Conservation (phyloP, 169 alveolate species). For the Pseudocohnilembus persalinus region DNA sequence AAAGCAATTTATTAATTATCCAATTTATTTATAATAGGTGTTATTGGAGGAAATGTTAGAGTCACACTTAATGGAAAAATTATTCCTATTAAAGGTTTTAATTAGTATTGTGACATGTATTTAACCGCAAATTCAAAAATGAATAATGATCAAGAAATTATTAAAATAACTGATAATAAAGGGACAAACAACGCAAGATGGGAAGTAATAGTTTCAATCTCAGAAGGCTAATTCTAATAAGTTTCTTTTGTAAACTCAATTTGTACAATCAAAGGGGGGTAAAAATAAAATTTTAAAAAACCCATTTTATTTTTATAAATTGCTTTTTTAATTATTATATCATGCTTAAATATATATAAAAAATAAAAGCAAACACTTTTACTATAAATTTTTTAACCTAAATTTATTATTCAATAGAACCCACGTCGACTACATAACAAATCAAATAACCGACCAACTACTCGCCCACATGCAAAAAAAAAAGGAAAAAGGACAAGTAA, state of each 20-base stretch:
- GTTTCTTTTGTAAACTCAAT: constrained; percentile 99
- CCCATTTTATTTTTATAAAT: not conserved
- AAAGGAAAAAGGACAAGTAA: constrained; percentile 90
- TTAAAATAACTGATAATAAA: constrained; percentile 19
- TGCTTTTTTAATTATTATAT: too few species aligned
- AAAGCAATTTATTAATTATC: too few species aligned
- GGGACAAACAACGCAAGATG: constrained; percentile 69
- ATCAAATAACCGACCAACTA: constrained; percentile 93
- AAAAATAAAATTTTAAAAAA: too few species aligned
- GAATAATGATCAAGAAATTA: not conserved
- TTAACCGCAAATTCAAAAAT: constrained; percentile 31
- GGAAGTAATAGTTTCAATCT: constrained; percentile 82
- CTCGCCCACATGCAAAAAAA: constrained; percentile 91
- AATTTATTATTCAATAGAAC: constrained; percentile 55
- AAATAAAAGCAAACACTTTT: too few species aligned
- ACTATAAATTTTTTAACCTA: too few species aligned
- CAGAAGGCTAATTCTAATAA: constrained; percentile 92
- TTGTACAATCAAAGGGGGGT: constrained; percentile 98
- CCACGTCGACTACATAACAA: constrained; percentile 97
- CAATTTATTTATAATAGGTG: too few species aligned
- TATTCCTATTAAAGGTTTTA: constrained; percentile 89
- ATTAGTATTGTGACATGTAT: constrained; percentile 94
- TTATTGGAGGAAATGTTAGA: constrained; percentile 86
- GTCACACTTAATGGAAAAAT: constrained; percentile 93
- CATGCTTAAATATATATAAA: too few species aligned